Evolutionary conservation across 164 flowering plant genomes (phyloP), one percentile per base, ranked within the genome.

Genomic region (Stephania japonica): DNA sequence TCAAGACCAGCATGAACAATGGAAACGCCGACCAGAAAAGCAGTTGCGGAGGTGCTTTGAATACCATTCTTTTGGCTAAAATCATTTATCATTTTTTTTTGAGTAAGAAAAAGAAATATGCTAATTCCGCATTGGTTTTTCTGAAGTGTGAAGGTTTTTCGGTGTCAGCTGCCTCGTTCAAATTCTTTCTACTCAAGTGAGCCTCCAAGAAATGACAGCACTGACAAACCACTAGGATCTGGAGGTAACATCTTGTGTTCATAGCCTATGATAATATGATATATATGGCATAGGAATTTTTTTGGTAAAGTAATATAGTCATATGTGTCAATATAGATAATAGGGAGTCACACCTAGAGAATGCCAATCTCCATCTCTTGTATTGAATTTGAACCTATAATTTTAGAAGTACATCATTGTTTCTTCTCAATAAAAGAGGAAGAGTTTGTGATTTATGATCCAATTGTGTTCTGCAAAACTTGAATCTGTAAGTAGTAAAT

Each of bases 71-170:
- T 71, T 43, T 6, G 18, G 27, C 50, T 25, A 42, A 62, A 7
- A 14, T 69, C 14, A 23, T 44, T 69, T 23, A 4, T 56, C 42
- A 71, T 42, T 69, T 16, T 68, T 67, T 6, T 63, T 14, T 19
- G 23, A 6, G 13, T 12, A 25, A 27, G 27, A 8, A 32, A 32
- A 32, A 32, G 38, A 32, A 32, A 32, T 59, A 11, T 76, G 75
- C 75, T 81, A 68, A 79, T 75, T 12, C 24, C 74, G 74, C 44
- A 27, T 64, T 82, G 66, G 56, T 71, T 77, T 32, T 61, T 81
- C 27, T 75, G 7, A 70, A 96, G 97, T 84, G 95, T 93, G 85
- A 93, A 96, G 92, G 92, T 92, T 66, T 92, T 91, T 62, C 92
- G 97, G 7, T 84, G 94, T 76, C 99, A 93, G 78, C 70, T 93